phyloP scores from a whole-genome alignment of 768 basidiomycete species.

The Flagelloscypha sp. region DNA sequence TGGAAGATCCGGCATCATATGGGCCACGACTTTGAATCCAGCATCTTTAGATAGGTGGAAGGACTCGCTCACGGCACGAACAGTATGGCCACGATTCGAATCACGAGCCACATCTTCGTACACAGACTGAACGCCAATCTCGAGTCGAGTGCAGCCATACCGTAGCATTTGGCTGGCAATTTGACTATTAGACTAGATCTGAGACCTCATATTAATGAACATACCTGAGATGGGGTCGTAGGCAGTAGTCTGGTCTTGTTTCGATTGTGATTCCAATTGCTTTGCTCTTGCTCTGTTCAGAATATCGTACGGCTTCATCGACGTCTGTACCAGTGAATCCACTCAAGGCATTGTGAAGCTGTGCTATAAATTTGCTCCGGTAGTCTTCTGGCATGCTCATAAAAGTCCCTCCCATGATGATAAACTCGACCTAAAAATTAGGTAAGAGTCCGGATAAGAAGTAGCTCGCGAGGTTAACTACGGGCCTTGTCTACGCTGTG shows the following conservation, averaged over 20 bases:
- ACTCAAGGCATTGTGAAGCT: slow-evolving; percentile 92
- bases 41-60: slow-evolving; percentile 99
- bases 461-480: not conserved
- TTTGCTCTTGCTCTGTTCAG: slow-evolving; percentile 96
- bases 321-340: slow-evolving; percentile 91
- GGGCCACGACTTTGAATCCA: slow-evolving; percentile 98
- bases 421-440: slow-evolving; percentile 64
- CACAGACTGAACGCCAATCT: slow-evolving; percentile 97
- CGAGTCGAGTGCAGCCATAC: slow-evolving; percentile 96
- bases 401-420: slow-evolving; percentile 98
- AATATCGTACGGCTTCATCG: slow-evolving; percentile 91
- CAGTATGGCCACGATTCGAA: slow-evolving; percentile 97
- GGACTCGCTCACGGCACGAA: slow-evolving; percentile 91
- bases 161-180: slow-evolving; percentile 89
- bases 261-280: slow-evolving; percentile 99
- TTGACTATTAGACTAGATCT: slow-evolving; percentile 3
- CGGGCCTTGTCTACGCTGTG: slow-evolving; percentile 93
- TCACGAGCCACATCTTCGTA: slow-evolving; percentile 99
- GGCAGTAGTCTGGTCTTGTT: slow-evolving; percentile 95
- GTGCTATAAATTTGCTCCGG: slow-evolving; percentile 86
- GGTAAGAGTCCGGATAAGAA: not conserved
- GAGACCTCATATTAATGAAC: slow-evolving; percentile 6
- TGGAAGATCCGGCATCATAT: slow-evolving; percentile 99
- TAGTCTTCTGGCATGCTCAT: slow-evolving; percentile 99
- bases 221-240: slow-evolving; percentile 90